phyloP scores from a whole-genome alignment of 2,329 filamentous ascomycete genomes.

The Cladosporium oxysporum region DNA sequence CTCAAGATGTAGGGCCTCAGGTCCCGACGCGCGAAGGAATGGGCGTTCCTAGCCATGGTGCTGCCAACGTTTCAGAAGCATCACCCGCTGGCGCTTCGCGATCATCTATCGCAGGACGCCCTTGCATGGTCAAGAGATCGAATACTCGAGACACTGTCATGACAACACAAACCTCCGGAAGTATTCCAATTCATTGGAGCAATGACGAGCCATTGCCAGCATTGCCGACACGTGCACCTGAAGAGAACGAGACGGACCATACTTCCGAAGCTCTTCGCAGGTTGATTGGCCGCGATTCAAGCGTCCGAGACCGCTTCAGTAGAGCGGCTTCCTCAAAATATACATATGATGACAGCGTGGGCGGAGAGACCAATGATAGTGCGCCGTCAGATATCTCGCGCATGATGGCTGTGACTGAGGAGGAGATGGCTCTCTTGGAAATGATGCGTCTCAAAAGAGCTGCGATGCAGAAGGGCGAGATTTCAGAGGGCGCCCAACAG shows the following conservation, averaged over 20 bases:
- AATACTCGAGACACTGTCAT: conserved; percentile 15
- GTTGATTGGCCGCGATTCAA: conserved; percentile 19
- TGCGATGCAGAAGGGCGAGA: conserved; percentile 46
- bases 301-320: neutral
- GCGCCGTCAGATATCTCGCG: conserved; percentile 27
- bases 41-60: conserved; percentile 7
- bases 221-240: conserved; percentile 11
- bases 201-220: conserved; percentile 21
- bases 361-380: conserved; percentile 22
- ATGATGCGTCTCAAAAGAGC: conserved; percentile 53
- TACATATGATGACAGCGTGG: conserved; percentile 14
- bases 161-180: conserved; percentile 32
- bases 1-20: neutral
- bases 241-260: conserved; percentile 8
- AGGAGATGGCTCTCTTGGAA: conserved; percentile 52
- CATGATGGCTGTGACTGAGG: conserved; percentile 51
- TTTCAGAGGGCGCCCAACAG: conserved; percentile 40
- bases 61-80: conserved; percentile 14
- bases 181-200: conserved; percentile 32
- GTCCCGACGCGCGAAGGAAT: conserved; percentile 5
- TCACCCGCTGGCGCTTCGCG: conserved; percentile 9
- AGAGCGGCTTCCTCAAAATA: conserved; percentile 12
- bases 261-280: conserved; percentile 22
- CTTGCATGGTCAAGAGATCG: conserved; percentile 21
- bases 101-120: conserved; percentile 20